Evolutionary conservation across 2,329 filamentous ascomycete species (phyloP).

Genomic region (Talaromyces funiculosus): DNA sequence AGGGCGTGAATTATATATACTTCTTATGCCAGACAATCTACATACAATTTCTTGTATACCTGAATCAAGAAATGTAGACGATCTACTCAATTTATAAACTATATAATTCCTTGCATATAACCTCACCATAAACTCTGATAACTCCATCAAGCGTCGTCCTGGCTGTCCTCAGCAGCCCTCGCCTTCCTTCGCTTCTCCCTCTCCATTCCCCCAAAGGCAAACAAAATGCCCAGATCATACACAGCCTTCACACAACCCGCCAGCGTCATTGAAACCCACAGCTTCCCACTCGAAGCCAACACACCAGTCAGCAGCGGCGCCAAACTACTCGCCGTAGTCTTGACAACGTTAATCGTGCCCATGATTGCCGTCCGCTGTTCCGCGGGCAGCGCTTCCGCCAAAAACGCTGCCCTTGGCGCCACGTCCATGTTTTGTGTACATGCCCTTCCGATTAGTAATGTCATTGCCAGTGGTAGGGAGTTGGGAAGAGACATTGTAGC

Average conservation of each 20-base stretch:
- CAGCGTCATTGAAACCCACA: conserved; percentile 59
- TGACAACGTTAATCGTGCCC: conserved; percentile 64
- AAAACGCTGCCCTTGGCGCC: conserved; percentile 63
- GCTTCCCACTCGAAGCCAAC: conserved; percentile 50
- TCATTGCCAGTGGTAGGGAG: conserved; percentile 50
- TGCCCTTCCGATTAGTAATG: conserved; percentile 57
- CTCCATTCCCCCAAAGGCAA: conserved; percentile 40
- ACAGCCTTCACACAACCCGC: conserved; percentile 57
- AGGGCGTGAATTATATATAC: not conserved
- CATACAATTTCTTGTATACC: not conserved
- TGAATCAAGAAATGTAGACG: not conserved
- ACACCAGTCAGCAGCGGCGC: conserved; percentile 62
- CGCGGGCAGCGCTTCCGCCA: conserved; percentile 59
- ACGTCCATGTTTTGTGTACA: conserved; percentile 64
- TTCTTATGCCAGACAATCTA: not conserved
- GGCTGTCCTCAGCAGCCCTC: not conserved
- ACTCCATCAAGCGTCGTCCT: not conserved
- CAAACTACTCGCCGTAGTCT: conserved; percentile 57
- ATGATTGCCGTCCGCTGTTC: conserved; percentile 66
- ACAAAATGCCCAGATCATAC: conserved; percentile 57
- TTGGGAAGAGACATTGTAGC: conserved; percentile 56
- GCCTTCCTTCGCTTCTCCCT: conserved; percentile 7
- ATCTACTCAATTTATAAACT: too few relatives aligned
- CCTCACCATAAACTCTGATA: too few relatives aligned
- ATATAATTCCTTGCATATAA: too few relatives aligned